Evolutionary conservation across 2,329 filamentous ascomycete species (phyloP), one percentile per base, ranked within the genome.

Genomic region (Metarhizium humberi): DNA sequence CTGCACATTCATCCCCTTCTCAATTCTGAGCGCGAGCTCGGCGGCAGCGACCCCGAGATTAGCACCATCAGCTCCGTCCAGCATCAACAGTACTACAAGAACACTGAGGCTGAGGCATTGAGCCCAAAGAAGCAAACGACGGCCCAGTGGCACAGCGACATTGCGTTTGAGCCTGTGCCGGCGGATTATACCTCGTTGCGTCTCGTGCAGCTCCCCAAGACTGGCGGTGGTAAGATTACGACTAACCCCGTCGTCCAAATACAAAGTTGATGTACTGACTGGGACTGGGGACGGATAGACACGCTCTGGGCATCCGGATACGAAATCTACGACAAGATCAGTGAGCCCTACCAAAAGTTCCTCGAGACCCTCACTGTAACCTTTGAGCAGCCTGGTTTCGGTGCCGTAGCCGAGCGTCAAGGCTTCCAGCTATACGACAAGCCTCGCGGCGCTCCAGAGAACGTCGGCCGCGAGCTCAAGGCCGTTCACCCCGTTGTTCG

Each of bases 251-350:
- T 25, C 25, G 0, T 25, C 25, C 25, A 25, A 25, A 25, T 25
- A 25, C 25, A 4, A 25, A 25, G 25, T 25, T 25, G 3, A 25
- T 4, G 25, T 25, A 4, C 25, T 25, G 25, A 25, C 25, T 25
- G 1, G 25, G 25, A 25, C 25, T 25, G 25, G 25, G 25, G 25
- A 25, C 25, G 25, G 25, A 4, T 25, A 25, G 76, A 80, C 65
- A 86, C 85, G 0, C 75, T 87, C 6, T 87, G 84, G 82, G 84
- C 84, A 0, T 84, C 81, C 0, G 82, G 82, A 0, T 86, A 86
- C 63, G 83, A 87, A 60, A 68, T 86, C 13, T 87, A 85, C 62
- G 84, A 88, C 62, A 77, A 81, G 32, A 73, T 88, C 56, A 83
- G 79, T 4, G 70, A 72, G 2, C 71, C 79, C 0, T 79, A 80